Base-by-base conservation (phyloP, 495 filamentous ascomycete species). In the Aspergillus nanangensis region DNA sequence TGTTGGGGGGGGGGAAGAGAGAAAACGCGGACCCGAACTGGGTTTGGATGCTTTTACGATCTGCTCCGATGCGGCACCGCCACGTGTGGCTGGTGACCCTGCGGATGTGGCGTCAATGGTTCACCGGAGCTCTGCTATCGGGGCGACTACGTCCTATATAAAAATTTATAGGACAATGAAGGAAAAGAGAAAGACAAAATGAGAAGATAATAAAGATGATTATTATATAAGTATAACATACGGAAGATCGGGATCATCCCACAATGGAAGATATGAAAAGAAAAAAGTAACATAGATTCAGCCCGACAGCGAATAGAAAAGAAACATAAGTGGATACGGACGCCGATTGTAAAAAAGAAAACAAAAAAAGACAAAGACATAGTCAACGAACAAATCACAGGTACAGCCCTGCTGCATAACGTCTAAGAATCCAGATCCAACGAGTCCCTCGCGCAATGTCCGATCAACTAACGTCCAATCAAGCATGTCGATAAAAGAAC, bases 221-320 rank as follows among this genome's bases (percentile, higher is more conserved):
- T 67, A 69, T 69, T 71, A 71, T 69, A 63, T 71, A 61, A 50
- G 55, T 52, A 59, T 67, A 57, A 48, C 57, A 69, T 70, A 67
- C 63, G 65, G 49, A 50, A 38, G 50, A 42, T 62, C 51, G 55
- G 55, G 17, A 47, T 45, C 29, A 45, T 20, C 31, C 37, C 21
- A 46, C 42, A 44, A 46, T 37, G 24, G 9, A 50, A 50, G 36
- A 45, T 40, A 29, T 29, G 45, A 59, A 45, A 41, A 48, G 60
- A 60, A 41, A 54, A 47, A 51, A 47, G 41, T 52, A 56, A 57
- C 50, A 58, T 53, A 45, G 59, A 58, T 58, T 62, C 35, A 58
- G 45, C 60, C 63, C 58, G 62, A 56, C 48, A 58, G 41, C 38
- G 52, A 44, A 40, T 41, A 5, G 15, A 15, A 36, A 15, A 15